These are phyloP conservation scores for Boletellus emodensis DNA, from an alignment of 768 basidiomycete genomes.

Conservation along the genomic window DNA sequence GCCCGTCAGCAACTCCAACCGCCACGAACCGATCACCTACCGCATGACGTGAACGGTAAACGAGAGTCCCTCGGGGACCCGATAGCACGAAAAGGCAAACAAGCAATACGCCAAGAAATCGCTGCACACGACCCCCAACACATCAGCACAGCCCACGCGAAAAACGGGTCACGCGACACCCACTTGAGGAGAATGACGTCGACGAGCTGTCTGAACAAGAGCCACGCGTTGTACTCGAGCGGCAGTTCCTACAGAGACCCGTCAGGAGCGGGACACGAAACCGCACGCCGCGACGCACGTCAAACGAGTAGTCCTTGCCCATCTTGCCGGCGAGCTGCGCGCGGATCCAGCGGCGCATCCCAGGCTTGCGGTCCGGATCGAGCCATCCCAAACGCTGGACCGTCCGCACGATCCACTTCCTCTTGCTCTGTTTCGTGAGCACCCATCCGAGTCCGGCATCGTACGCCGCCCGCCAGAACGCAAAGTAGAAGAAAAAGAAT, in stretches of 20 bases:
- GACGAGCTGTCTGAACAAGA: constrained; percentile 92
- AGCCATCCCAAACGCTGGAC: constrained; percentile 84
- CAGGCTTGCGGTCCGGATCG: constrained; percentile 63
- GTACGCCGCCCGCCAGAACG: constrained; percentile 89
- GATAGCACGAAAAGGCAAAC: constrained; percentile 92
- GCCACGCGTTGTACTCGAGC: constrained; percentile 93
- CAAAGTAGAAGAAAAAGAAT: constrained; percentile 89
- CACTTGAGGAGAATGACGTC: constrained; percentile 96
- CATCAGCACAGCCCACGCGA: neutral
- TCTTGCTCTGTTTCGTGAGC: constrained; percentile 92
- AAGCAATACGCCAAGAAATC: constrained; percentile 94
- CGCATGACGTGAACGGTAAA: constrained; percentile 71
- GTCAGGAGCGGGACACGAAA: constrained; percentile 1
- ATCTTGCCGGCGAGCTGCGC: constrained; percentile 87
- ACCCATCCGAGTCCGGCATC: constrained; percentile 93
- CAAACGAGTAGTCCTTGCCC: constrained; percentile 91
- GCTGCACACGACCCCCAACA: constrained; percentile 38
- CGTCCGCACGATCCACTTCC: constrained; percentile 85
- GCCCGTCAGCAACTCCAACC: neutral
- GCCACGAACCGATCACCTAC: constrained; percentile 34
- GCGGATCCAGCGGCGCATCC: constrained; percentile 76
- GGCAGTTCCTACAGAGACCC: constrained; percentile 64
- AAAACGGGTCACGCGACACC: constrained; percentile 24
- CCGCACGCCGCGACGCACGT: constrained; percentile 47
- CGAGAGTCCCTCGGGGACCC: constrained; percentile 77